Evolutionary conservation across 2,329 filamentous ascomycete genomes (phyloP).

Genomic region (Tolypocladium paradoxum): DNA sequence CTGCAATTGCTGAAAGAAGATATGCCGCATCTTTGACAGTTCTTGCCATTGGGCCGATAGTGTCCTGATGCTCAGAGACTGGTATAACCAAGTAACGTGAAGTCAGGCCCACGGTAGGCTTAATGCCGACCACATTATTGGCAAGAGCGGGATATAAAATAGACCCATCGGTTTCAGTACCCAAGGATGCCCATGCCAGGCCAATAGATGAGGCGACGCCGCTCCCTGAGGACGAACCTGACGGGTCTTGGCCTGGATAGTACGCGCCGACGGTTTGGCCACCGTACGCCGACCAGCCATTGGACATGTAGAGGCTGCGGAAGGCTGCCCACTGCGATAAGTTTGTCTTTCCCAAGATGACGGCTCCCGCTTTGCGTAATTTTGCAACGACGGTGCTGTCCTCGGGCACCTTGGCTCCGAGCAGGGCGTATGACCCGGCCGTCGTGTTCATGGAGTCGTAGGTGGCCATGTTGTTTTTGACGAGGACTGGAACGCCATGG

Average conservation of each 20-base stretch:
- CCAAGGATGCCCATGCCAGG: constrained; percentile 4
- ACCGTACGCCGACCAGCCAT: constrained; percentile 55
- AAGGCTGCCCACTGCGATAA: constrained; percentile 56
- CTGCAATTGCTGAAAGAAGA: constrained; percentile 51
- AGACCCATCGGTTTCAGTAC: constrained; percentile 45
- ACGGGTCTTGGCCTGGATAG: constrained; percentile 49
- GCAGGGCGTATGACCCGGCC: constrained; percentile 46
- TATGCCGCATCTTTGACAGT: constrained; percentile 54
- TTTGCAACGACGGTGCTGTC: constrained; percentile 51
- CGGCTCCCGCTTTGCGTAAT: constrained; percentile 47
- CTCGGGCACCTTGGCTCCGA: constrained; percentile 39
- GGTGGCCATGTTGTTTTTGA: constrained; percentile 56
- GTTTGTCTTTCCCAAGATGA: constrained; percentile 57
- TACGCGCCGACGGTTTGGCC: constrained; percentile 54
- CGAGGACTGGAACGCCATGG: constrained; percentile 50
- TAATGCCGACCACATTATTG: constrained; percentile 56
- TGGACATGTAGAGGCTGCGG: constrained; percentile 43
- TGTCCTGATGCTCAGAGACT: constrained; percentile 51
- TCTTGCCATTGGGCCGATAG: constrained; percentile 50
- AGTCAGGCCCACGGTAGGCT: constrained; percentile 55
- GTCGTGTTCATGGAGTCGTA: constrained; percentile 41
- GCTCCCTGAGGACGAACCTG: constrained; percentile 50
- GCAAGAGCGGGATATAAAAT: constrained; percentile 42
- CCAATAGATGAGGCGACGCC: constrained; percentile 37
- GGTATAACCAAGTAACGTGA: constrained; percentile 55